Evolutionary conservation across 768 basidiomycete genomes (phyloP), one percentile per base, ranked within the genome.

Genomic region (Lentinula guzmanii): DNA sequence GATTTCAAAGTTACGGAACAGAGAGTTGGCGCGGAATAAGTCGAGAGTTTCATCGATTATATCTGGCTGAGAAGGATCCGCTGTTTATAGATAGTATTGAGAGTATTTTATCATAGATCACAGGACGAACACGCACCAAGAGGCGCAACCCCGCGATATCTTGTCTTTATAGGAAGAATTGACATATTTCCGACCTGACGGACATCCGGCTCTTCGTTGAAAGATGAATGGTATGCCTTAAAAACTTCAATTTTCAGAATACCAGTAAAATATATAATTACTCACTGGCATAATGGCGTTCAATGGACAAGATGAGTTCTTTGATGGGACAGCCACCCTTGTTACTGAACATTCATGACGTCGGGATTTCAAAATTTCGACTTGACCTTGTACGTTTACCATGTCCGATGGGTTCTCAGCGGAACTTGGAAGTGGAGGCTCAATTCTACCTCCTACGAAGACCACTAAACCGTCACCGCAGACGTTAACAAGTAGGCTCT

Each of bases 1-100:
- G 84, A 99, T 98, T 80, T 99, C 97, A 69, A 98, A 99, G 78
- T 98, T 98, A 70, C 97, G 90, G 78, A 99, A 99, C 63, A 99
- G 89, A 41, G 95, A 97, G 76, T 99, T 99, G 70, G 96, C 95
- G 60, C 97, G 91, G 78, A 99, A 99, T 63, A 98, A 86, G 76
- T 96, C 92, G 51, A 99, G 80, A 1, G 94, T 89, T 76, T 99
- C 97, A 75, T 98, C 95, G 65, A 98, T 83, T 67, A 98, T 94
- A 74, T 99, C 97, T 31, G 85, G 82, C 63, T 86, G 77, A 8
- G 84, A 82, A 1, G 86, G 80, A 71, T 96, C 93, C 60, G 89
- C 95, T 95, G 70, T 33, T 61, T 3, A 59, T 62, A 35, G 28
- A 39, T 35, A 62, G 45, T 52, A 33, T 4, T 28, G 3, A 28